A percentile compares a stretch with the other conserved stretches of the same genome.
Conservation (phyloP, 805 yeast genomes). For the Saturnispora quitensis region DNA sequence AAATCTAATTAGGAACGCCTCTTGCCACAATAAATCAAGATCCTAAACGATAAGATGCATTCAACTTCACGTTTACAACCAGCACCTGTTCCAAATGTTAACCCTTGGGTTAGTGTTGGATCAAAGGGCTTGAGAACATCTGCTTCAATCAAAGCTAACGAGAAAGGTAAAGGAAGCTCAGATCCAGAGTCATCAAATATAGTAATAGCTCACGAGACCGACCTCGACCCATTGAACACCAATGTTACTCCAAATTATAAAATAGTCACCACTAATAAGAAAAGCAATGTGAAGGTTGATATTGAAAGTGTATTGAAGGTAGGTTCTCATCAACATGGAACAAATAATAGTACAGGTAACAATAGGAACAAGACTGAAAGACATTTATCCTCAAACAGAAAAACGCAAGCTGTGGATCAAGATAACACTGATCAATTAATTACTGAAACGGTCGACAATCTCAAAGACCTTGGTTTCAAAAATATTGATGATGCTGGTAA, state of each 20-base stretch:
- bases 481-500: not conserved
- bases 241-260: not conserved
- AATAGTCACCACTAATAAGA: not conserved
- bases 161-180: not conserved
- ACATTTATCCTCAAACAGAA: not conserved
- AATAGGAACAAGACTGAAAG: not conserved
- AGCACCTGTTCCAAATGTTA: slow-evolving; percentile 24
- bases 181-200: not conserved
- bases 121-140: slow-evolving; percentile 1
- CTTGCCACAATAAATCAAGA: not conserved
- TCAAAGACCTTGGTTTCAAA: not conserved
- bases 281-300: not conserved
- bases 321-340: not conserved
- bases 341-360: not conserved
- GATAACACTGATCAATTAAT: not conserved
- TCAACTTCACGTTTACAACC: slow-evolving; percentile 13
- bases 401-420: not conserved
- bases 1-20: not conserved
- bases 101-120: slow-evolving; percentile 19
- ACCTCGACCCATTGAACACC: not conserved
- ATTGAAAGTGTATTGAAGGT: not conserved
- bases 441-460: not conserved
- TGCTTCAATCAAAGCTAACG: not conserved
- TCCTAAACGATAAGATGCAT: not conserved
- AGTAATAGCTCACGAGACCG: not conserved